Percentiles rank a stretch among this genome's conserved stretches.
Evolutionary conservation across 2,329 filamentous ascomycete genomes (phyloP).

Genomic region (Diaporthe sp.): DNA sequence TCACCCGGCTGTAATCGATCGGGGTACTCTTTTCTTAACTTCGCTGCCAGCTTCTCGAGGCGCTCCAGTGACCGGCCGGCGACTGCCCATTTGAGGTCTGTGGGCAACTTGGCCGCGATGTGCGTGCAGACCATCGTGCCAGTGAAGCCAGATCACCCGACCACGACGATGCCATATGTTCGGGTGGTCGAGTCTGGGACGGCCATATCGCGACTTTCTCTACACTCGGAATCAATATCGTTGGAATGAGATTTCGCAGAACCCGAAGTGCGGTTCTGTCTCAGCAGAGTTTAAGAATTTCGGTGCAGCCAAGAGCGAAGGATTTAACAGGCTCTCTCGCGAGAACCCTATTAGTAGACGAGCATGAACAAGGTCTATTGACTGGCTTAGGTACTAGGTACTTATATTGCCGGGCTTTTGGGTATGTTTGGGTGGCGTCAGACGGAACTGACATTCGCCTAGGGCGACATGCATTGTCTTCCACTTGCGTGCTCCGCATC

Average conservation of each 20-base stretch:
- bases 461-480: neutral
- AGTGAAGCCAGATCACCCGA: constrained; percentile 2
- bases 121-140: constrained; percentile 19
- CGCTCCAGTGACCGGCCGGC: constrained; percentile 2
- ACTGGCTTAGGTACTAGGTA: neutral
- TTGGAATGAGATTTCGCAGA: neutral
- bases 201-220: neutral
- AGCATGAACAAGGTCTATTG: neutral
- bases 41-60: constrained; percentile 10
- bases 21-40: constrained; percentile 7
- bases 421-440: neutral
- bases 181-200: neutral
- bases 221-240: neutral
- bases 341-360: neutral
- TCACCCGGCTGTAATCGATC: constrained; percentile 22
- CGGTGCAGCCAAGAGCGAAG: neutral
- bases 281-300: neutral
- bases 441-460: neutral
- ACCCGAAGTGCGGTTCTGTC: neutral
- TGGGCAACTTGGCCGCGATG: constrained; percentile 14
- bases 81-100: constrained; percentile 1
- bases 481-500: neutral
- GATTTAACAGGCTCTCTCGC: neutral
- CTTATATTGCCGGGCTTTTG: neutral
- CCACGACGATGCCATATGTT: constrained; percentile 10